Conservation (phyloP, 116 monocot species). For the Thalassia testudinum region DNA sequence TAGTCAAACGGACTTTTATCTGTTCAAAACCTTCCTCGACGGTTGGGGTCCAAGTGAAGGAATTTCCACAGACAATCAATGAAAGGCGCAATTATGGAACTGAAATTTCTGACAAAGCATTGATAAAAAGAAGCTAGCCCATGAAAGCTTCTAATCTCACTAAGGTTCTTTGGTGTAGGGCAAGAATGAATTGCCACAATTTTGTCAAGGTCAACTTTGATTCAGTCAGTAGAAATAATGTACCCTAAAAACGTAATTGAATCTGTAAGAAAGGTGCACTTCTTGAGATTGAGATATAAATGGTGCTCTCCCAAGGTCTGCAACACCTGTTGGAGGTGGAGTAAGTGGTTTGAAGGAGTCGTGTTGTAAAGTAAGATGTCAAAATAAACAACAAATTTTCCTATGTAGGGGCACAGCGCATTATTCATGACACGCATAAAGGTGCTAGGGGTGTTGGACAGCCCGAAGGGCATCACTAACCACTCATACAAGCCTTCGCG, state of each 20-base stretch:
- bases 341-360: not conserved
- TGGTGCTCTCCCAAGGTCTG: too few species aligned
- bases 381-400: constrained; percentile 1
- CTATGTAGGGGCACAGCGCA: not conserved
- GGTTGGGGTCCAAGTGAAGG: not conserved
- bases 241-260: not conserved
- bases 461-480: constrained; percentile 5
- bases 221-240: not conserved
- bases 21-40: not conserved
- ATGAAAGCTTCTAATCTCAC: constrained; percentile 1
- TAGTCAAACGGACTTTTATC: not conserved
- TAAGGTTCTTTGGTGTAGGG: not conserved
- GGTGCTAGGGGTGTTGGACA: constrained; percentile 11
- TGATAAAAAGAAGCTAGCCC: constrained; percentile 6
- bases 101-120: constrained; percentile 3
- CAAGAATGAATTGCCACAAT: not conserved
- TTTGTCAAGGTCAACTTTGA: not conserved
- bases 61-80: not conserved
- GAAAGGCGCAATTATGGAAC: not conserved
- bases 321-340: too few species aligned
- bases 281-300: too few species aligned
- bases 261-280: too few species aligned
- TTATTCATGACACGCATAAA: constrained; percentile 9
- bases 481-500: constrained; percentile 9
- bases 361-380: constrained; percentile 1